Evolutionary conservation across 2,329 filamentous ascomycete genomes (phyloP).

Genomic region (Beauveria sp.): DNA sequence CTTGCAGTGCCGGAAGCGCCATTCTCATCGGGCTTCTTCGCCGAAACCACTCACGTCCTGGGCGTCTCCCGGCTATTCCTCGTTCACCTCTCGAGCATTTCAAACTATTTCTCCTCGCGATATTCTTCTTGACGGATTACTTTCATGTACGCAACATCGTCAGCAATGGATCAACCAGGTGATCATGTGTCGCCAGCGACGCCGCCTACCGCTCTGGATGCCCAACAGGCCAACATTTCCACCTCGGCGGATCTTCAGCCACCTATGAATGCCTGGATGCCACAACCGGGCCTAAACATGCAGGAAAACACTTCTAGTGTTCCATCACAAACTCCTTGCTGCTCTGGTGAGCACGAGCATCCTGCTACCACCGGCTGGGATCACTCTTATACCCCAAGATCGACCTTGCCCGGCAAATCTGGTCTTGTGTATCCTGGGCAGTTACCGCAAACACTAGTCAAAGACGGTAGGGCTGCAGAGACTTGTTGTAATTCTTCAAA

Average conservation of each 20-base stretch:
- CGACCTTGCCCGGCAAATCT: neutral
- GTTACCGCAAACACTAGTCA: neutral
- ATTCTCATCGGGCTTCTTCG: neutral
- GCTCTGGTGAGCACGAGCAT: neutral
- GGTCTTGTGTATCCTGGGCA: slow-evolving; percentile 3
- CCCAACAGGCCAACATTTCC: slow-evolving; percentile 6
- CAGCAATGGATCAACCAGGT: slow-evolving; percentile 5
- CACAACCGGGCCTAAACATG: neutral
- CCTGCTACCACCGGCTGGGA: neutral
- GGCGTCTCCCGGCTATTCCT: no score
- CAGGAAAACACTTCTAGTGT: neutral
- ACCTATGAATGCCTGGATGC: slow-evolving; percentile 5
- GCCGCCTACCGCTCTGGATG: neutral
- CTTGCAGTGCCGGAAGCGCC: neutral
- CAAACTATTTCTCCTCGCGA: no score
- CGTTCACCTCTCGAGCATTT: no score
- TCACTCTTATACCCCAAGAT: slow-evolving; percentile 1
- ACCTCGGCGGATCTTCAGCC: slow-evolving; percentile 2
- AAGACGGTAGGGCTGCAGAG: slow-evolving; percentile 3
- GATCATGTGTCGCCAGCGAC: neutral
- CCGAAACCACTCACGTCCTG: neutral
- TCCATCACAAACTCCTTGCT: neutral
- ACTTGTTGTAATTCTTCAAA: neutral
- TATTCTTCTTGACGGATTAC: no score
- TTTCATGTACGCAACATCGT: neutral